These are phyloP conservation scores for Fusarium xyrophilum DNA, from an alignment of 2,329 filamentous ascomycete genomes.

Conservation along the genomic window DNA sequence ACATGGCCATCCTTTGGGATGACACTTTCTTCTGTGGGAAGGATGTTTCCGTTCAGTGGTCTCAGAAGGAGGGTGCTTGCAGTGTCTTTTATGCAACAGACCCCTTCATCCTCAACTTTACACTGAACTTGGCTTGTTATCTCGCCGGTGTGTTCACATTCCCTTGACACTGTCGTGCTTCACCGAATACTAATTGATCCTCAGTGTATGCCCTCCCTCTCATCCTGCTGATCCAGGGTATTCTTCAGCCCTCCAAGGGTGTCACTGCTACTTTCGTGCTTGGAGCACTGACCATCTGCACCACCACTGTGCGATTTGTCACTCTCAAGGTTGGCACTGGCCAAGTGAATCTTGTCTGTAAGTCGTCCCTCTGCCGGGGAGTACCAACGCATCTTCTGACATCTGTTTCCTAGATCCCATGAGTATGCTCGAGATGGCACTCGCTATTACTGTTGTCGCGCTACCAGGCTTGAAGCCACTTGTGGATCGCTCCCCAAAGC, in stretches of 20 bases:
- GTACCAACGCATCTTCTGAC: neutral
- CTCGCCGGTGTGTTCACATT: slow-evolving; percentile 37
- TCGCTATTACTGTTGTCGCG: slow-evolving; percentile 30
- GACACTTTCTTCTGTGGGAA: slow-evolving; percentile 48
- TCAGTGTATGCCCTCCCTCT: slow-evolving; percentile 46
- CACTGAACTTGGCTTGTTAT: slow-evolving; percentile 45
- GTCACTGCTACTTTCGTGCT: slow-evolving; percentile 29
- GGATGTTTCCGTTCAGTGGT: slow-evolving; percentile 47
- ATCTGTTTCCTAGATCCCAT: slow-evolving; percentile 14
- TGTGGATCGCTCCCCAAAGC: slow-evolving; percentile 6
- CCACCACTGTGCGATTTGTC: slow-evolving; percentile 27
- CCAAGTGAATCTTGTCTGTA: slow-evolving; percentile 36
- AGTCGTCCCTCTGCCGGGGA: neutral
- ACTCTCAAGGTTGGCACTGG: slow-evolving; percentile 32
- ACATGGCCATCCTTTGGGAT: slow-evolving; percentile 44
- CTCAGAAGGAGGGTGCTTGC: slow-evolving; percentile 47
- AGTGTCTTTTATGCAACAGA: slow-evolving; percentile 46
- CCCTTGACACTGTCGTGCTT: accelerated
- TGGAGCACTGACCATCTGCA: slow-evolving; percentile 30
- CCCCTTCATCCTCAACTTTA: slow-evolving; percentile 48
- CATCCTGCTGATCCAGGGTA: slow-evolving; percentile 40
- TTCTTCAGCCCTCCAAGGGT: slow-evolving; percentile 22
- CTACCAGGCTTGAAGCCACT: slow-evolving; percentile 35
- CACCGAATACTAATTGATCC: neutral
- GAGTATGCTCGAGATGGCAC: slow-evolving; percentile 33